Evolutionary conservation across 192 early-diverging fungal species (phyloP), one percentile per base, ranked within the genome.

Genomic region (Gryganskiella cystojenkinii): DNA sequence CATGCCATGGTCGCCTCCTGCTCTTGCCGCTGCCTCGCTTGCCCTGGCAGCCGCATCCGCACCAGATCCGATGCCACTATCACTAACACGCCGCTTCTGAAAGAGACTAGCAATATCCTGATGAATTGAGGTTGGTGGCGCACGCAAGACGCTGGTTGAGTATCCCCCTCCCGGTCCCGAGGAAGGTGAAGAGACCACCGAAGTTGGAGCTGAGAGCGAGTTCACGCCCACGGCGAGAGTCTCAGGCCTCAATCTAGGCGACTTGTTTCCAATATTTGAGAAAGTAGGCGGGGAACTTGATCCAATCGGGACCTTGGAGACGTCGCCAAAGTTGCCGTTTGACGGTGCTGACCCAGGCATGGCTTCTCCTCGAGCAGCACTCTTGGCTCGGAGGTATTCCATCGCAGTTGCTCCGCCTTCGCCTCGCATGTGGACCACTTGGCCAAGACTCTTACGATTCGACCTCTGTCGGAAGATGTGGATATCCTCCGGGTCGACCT

Each of bases 371-470:
- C 74, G 74, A 17, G 65, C 66, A 0, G 67, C 74, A 20, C 74
- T 78, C 42, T 78, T 78, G 14, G 66, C 61, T 1, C 74, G 65
- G 35, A 78, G 66, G 25, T 78, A 78, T 19, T 78, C 74, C 74
- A 78, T 78, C 19, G 74, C 74, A 17, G 71, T 33, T 10, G 24
- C 66, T 1, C 67, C 67, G 8, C 61, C 74, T 42, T 69, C 74
- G 11, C 66, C 74, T 27, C 67, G 49, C 67, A 78, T 69, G 43
- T 78, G 53, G 19, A 78, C 67, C 19, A 78, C 74, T 24, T 78
- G 66, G 9, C 74, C 74, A 8, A 78, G 56, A 35, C 74, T 78
- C 27, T 66, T 53, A 10, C 74, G 74, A 33, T 78, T 78, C 3
- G 47, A 64, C 15, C 61, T 61, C 50, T 78, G 66, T 22, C 55